Percentiles rank a stretch among this genome's conserved stretches.
Evolutionary conservation across 176 grass and related monocot genomes (phyloP).

Genomic region (Phyllostachys edulis): DNA sequence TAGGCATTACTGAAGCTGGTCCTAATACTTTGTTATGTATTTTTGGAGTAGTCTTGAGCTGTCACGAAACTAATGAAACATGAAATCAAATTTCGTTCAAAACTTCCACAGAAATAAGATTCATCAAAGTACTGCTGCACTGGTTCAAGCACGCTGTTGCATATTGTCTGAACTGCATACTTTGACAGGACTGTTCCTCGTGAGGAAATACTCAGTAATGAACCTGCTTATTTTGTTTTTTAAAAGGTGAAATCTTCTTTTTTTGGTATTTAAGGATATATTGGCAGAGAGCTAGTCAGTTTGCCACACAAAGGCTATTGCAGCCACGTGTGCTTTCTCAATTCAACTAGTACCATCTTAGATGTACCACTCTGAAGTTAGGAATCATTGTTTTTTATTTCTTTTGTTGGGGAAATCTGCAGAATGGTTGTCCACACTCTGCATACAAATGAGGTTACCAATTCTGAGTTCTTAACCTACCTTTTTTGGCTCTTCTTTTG

Average conservation of each 20-base stretch:
- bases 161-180: constrained; percentile 9
- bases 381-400: background rate
- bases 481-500: constrained; percentile 6
- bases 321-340: background rate
- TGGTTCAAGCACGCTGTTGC: background rate
- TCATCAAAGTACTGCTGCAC: background rate
- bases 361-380: background rate
- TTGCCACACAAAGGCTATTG: constrained; percentile 4
- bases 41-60: background rate
- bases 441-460: background rate
- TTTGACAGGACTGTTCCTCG: background rate
- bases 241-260: background rate
- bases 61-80: background rate
- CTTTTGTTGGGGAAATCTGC: constrained; percentile 18
- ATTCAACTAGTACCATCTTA: constrained; percentile 14
- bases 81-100: background rate
- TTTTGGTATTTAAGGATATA: constrained; percentile 14
- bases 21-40: background rate
- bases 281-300: background rate
- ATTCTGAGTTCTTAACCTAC: background rate
- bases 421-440: constrained; percentile 13
- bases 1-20: background rate
- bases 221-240: constrained; percentile 9
- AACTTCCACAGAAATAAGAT: background rate
- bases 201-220: background rate